phyloP scores from a whole-genome alignment of 352 stramenopile species.

The Phytophthora kernoviae region DNA sequence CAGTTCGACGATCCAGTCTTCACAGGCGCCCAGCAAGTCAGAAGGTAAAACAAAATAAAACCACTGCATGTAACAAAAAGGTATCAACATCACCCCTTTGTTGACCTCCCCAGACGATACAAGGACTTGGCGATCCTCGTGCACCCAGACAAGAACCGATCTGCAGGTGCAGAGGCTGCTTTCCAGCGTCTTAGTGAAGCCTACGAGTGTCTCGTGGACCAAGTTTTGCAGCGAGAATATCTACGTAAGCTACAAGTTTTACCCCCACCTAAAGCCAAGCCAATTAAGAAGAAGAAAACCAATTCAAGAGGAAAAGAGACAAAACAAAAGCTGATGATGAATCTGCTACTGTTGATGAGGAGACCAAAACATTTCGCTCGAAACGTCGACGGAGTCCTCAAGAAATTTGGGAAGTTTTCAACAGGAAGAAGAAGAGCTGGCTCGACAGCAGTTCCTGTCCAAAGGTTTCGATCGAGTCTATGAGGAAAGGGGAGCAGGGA shows the following conservation, averaged over 20 bases:
- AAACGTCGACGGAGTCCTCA: constrained; percentile 49
- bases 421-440: constrained; percentile 70
- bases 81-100: no score
- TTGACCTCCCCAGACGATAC: constrained; percentile 37
- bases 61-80: no score
- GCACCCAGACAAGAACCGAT: constrained; percentile 66
- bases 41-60: constrained; percentile 20
- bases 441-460: constrained; percentile 55
- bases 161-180: constrained; percentile 66
- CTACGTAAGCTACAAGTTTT: constrained; percentile 31
- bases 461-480: constrained; percentile 74
- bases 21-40: constrained; percentile 33
- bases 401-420: constrained; percentile 72
- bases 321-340: constrained; percentile 2
- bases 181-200: constrained; percentile 82
- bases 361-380: not conserved
- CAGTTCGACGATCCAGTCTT: constrained; percentile 28
- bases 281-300: constrained; percentile 15
- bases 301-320: constrained; percentile 29
- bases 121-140: constrained; percentile 59
- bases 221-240: constrained; percentile 58
- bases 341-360: not conserved
- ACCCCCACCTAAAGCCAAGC: constrained; percentile 7
- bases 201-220: constrained; percentile 74
- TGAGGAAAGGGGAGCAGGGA: constrained; percentile 9